These are phyloP conservation scores for Hypoxylon rubiginosum DNA, from an alignment of 2,329 filamentous ascomycete genomes.

Conservation along the genomic window DNA sequence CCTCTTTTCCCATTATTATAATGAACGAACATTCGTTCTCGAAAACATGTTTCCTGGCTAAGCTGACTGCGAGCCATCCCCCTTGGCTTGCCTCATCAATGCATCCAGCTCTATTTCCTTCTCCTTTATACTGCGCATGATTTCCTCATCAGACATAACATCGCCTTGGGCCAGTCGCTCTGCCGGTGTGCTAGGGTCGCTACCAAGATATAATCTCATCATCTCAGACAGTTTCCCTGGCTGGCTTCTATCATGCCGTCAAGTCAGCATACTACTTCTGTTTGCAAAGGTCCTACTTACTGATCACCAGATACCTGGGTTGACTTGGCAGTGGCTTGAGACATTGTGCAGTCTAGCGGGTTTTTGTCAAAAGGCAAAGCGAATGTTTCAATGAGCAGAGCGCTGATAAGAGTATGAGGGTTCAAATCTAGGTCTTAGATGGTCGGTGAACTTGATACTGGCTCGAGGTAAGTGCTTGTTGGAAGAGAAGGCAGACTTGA, in stretches of 20 bases:
- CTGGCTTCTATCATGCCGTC: conserved; percentile 7
- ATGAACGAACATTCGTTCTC: not conserved
- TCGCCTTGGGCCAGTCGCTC: conserved; percentile 43
- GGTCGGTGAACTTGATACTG: not conserved
- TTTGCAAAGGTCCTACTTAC: conserved; percentile 20
- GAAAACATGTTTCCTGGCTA: not conserved
- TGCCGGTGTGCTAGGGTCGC: conserved; percentile 38
- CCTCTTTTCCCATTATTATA: not conserved
- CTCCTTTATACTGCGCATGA: conserved; percentile 22
- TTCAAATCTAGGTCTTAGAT: not conserved
- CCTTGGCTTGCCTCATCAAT: conserved; percentile 33
- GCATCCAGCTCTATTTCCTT: conserved; percentile 38
- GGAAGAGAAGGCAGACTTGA: conserved; percentile 3
- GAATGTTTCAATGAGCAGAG: not conserved
- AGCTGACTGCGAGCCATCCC: conserved; percentile 7
- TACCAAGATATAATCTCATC: conserved; percentile 44
- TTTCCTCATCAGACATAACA: conserved; percentile 26
- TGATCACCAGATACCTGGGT: conserved; percentile 21
- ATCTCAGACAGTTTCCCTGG: conserved; percentile 32
- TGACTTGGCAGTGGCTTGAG: conserved; percentile 23
- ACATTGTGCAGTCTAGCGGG: conserved; percentile 17
- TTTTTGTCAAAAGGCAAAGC: not conserved
- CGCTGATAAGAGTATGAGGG: not conserved
- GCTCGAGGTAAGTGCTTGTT: conserved; percentile 2
- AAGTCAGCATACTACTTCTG: conserved; percentile 17